phyloP scores from a whole-genome alignment of 352 stramenopile species.

The Thraustotheca clavata region DNA sequence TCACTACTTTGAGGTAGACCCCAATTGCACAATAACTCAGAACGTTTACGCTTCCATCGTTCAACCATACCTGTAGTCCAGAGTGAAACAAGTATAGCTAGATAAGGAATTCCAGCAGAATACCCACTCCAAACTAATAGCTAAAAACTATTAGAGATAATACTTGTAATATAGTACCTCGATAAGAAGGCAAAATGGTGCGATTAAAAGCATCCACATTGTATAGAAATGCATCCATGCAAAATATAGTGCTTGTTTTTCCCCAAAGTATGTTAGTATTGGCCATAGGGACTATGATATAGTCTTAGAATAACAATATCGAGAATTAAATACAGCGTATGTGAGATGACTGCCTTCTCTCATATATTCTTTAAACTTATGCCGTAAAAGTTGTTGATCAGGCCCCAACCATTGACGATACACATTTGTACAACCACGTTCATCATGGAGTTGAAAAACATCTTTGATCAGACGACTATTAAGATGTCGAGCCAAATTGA shows the following conservation, averaged over 20 bases:
- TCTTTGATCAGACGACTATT: constrained; percentile 39
- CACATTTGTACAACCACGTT: constrained; percentile 49
- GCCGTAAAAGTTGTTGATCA: constrained; percentile 39
- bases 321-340: constrained; percentile 28
- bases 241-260: constrained; percentile 77
- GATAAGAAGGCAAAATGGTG: constrained; percentile 25
- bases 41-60: constrained; percentile 85
- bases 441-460: constrained; percentile 63
- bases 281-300: constrained; percentile 55
- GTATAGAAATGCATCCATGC: constrained; percentile 70
- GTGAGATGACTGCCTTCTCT: constrained; percentile 46
- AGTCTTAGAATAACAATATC: background rate
- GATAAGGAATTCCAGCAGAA: constrained; percentile 22
- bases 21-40: constrained; percentile 67
- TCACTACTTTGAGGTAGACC: constrained; percentile 56
- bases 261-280: constrained; percentile 69
- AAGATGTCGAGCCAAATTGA: constrained; percentile 55
- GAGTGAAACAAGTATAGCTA: constrained; percentile 69
- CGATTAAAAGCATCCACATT: constrained; percentile 54
- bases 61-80: constrained; percentile 84
- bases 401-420: constrained; percentile 47
- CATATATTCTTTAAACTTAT: constrained; percentile 48
- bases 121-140: background rate
- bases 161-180: no score
- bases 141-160: no score